A percentile compares a stretch with the other conserved stretches of the same genome.
phyloP scores from a whole-genome alignment of 2,329 filamentous ascomycete genomes.

The Macrophomina phaseolina region DNA sequence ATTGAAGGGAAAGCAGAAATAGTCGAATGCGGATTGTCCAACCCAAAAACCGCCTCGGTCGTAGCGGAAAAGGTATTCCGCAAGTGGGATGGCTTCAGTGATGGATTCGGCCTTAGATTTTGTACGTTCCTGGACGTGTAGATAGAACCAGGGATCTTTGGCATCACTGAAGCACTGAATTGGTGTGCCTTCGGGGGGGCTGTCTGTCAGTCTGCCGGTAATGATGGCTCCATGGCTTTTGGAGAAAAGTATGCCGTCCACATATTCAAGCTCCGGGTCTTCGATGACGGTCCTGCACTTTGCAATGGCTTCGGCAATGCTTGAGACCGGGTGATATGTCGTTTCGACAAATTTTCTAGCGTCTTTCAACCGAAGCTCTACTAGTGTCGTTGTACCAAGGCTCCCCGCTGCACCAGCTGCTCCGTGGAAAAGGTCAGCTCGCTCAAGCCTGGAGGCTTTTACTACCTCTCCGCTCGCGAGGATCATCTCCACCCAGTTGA shows the following conservation, averaged over 20 bases:
- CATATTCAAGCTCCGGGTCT: slow-evolving; percentile 44
- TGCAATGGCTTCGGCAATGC: slow-evolving; percentile 4
- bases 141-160: slow-evolving; percentile 59
- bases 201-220: slow-evolving; percentile 49
- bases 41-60: slow-evolving; percentile 74
- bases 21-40: slow-evolving; percentile 61
- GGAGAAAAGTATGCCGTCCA: slow-evolving; percentile 58
- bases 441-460: slow-evolving; percentile 59
- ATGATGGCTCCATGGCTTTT: slow-evolving; percentile 51
- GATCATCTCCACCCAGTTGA: slow-evolving; percentile 69
- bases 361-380: slow-evolving; percentile 51
- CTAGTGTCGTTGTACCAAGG: slow-evolving; percentile 66
- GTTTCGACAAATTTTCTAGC: slow-evolving; percentile 15
- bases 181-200: not conserved
- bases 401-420: slow-evolving; percentile 72
- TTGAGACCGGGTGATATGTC: slow-evolving; percentile 14
- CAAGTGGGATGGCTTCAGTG: slow-evolving; percentile 64
- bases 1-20: slow-evolving; percentile 70
- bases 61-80: slow-evolving; percentile 74
- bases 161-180: slow-evolving; percentile 17
- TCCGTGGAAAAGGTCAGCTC: slow-evolving; percentile 67
- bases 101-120: slow-evolving; percentile 30
- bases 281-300: not conserved
- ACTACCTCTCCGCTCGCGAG: slow-evolving; percentile 65
- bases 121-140: slow-evolving; percentile 42